Evolutionary conservation across 345 rosid genomes (phyloP), one percentile per base, ranked within the genome.

Genomic region (Triadica sebifera): DNA sequence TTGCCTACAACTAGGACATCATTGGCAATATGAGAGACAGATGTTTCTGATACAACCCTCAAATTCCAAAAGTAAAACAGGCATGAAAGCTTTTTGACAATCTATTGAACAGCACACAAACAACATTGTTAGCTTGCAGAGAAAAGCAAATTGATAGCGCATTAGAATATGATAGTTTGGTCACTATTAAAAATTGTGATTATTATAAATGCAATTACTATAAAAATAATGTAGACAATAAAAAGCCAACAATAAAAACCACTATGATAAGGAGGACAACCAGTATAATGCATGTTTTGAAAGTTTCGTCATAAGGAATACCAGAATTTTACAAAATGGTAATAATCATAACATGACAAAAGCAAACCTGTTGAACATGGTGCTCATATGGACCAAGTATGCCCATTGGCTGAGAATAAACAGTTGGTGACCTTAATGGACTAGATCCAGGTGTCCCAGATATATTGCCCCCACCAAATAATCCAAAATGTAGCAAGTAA

Each of bases 361-460:
- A 73, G 63, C 34, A 9, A 67, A 88, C 94, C 94, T 88, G 92
- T 39, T 83, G 84, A 68, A 77, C 68, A 74, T 74, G 86, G 49
- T 88, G 92, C 72, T 90, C 92, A 49, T 88, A 85, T n/a, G 92
- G 78, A 74, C 94, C 92, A 81, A 88, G 89, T 73, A 90, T 90
- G 73, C 92, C 92, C 89, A 84, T 80, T 17, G 87, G 82, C 62
- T 84, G 94, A 77, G 90, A 86, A 84, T 89, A 89, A 47, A 81
- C 76, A 29, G 83, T 65, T 73, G 86, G 68, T 3, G 90, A 80
- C 22, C 83, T 24, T 43, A 83, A 70, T 70, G 89, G 65, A 79
- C 65, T 78, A 53, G 80, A 84, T 75, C 76, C 86, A 61, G 66
- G 85, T 71, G 78, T 79, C 8, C 83, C 86, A 34, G 88, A 66